Base-by-base conservation (phyloP, 2,329 filamentous ascomycete genomes). In the Chaetomium sp. region DNA sequence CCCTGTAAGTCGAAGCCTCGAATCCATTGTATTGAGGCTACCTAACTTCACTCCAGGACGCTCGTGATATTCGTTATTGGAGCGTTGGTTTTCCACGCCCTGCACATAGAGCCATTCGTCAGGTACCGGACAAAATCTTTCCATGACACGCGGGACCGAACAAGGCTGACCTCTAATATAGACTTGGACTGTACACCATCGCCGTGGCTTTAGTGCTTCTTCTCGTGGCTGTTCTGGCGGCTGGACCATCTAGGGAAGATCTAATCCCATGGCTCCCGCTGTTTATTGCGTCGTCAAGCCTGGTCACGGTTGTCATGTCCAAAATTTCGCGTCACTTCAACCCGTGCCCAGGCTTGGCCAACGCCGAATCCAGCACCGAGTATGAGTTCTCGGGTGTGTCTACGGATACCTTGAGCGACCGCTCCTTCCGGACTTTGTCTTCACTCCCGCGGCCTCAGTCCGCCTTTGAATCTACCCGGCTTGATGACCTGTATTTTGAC, bases 251-350 rank as follows among this genome's bases (percentile, higher is more conserved):
- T 12, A 57, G 52, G 33, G 49, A 34, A 12, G 59, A 63, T 5
- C 51, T 65, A n/a, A 54, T 61, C 9, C 62, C 61, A 1, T 65
- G 62, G 62, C 53, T 65, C 6, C 63, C 62, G 12, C 35, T 64
- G 4, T 63, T 61, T 9, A 52, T 61, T 40, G 59, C 59, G 6
- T 48, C 48, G 2, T 43, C 52, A 7, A 61, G 60, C 53, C 47
- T 64, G 11, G 19, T 50, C n/a, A 64, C 62, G 0, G 56, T 62
- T 27, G 54, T 44, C 27, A 43, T 60, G 6, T 27, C 60, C 45
- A 42, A 60, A n/a, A 19, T 56, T 10, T 55, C 48, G 11, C 49
- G 40, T 36, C 19, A 27, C 19, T 27, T 27, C 19, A 27, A 27
- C 19, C 19, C 49, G 41, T 10, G 9, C 41, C 9, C 32, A 34